Base-by-base conservation (phyloP, 306 rosid species). In the Dryas octopetala region DNA sequence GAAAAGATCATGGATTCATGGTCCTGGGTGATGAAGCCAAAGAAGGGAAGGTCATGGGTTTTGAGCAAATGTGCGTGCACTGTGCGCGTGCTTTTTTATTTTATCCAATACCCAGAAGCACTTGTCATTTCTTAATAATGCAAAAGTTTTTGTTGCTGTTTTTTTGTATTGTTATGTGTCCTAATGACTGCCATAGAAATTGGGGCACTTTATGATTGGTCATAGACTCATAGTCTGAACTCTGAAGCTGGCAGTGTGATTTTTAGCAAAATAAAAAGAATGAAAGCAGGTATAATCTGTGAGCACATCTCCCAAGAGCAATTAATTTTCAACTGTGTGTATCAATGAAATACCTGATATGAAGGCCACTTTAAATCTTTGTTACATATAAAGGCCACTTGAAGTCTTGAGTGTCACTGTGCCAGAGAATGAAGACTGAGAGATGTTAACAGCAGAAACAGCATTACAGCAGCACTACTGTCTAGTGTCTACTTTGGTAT, bases 81-180 rank as follows among this genome's bases (percentile, higher is more conserved):
- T 12, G 14, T 68, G 60, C 61, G 12, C 12, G 50, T 69, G 11
- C 6, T 40, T 12, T 72, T 62, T 6, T 57, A 11, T 45, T 32
- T 32, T 0, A 13, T 55, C 26, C 15, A 44, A 40, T 68, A 65
- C 49, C 51, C 57, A 9, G 43, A 68, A 62, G 72, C 77, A 70
- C 74, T 63, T 47, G 70, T 71, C 84, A 48, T 54, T 75, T 64
- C 63, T 19, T 9, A 78, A 74, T 74, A 74, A 82, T 74, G 61
- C 74, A 74, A 71, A 45, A 78, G 9, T n/a, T 10, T 62, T 71
- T 70, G 6, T 19, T 32, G 5, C 10, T 28, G 19, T 7, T 28
- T 6, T 43, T 71, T 49, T 54, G 55, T 51, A 13, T 58, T 38
- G 60, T 76, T n/a, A 7, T 46, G 61, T 48, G 46, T 68, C 12